Evolutionary conservation across 768 basidiomycete species (phyloP), one percentile per base, ranked within the genome.

Genomic region (Boletellus sp.): DNA sequence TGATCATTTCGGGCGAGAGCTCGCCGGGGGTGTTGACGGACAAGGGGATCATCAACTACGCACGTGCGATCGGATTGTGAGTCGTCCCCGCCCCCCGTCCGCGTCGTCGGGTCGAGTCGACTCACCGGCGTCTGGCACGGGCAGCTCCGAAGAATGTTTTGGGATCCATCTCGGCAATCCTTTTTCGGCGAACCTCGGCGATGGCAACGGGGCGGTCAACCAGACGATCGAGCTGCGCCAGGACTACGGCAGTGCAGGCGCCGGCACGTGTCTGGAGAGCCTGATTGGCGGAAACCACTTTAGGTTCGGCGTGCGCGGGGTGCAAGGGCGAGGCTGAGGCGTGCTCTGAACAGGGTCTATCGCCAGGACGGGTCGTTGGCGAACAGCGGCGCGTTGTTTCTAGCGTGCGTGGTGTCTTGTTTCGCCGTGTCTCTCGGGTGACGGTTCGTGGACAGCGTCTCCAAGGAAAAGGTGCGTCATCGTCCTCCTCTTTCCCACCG

Each of bases 1-100:
- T 87, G 40, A 85, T 88, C 54, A 76, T 87, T 47, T 87, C 85
- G 2, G 83, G 78, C 0, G 56, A 74, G 36, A 86, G 84, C 58
- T 83, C 82, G 8, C 67, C 78, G 0, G 68, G 19, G 0, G 79
- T 86, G 15, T 74, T 85, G 45, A 82, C 78, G 0, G 73, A 81
- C 47, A 54, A 65, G 23, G 84, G 84, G 0, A 60, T 85, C 42
- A 37, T 81, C 39, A 84, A 83, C 56, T 86, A 73, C 58, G 84
- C 81, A 0, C 72, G 65, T 31, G 77, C 83, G 4, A 77, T 85
- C 46, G 83, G 82, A 15, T 85, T 84, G 84, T 85, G 56, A 53
- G 77, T 67, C 23, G 24, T 20, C 13, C 11, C 26, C n/a, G 6
- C 19, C 11, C 34, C 16, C 8, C 36, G 12, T 10, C 11, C 17